phyloP scores from a whole-genome alignment of 192 early-diverging fungal species.

The Umbelopsis vinacea region DNA sequence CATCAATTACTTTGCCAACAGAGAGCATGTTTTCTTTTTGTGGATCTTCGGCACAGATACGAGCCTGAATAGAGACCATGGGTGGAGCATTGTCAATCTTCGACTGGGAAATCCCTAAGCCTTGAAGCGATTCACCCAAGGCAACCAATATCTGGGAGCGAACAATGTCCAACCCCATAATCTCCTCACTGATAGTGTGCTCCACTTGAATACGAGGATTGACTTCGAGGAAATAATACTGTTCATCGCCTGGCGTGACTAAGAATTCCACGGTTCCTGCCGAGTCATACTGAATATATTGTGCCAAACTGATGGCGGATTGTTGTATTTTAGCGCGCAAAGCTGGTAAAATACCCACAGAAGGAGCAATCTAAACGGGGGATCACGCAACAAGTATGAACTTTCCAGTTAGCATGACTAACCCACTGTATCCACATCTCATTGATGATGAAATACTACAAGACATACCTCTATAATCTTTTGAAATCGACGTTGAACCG shows the following conservation, averaged over 20 bases:
- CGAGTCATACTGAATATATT: slow-evolving; percentile 86
- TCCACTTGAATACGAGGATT: slow-evolving; percentile 95
- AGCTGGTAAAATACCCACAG: slow-evolving; percentile 67
- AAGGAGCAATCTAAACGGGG: slow-evolving; percentile 34
- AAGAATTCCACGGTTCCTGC: slow-evolving; percentile 98
- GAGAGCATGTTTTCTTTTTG: slow-evolving; percentile 47
- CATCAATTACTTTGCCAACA: slow-evolving; percentile 39
- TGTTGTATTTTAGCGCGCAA: slow-evolving; percentile 69
- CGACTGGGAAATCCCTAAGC: slow-evolving; percentile 62
- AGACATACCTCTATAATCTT: slow-evolving; percentile 90
- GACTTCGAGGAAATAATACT: slow-evolving; percentile 97
- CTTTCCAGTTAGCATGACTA: too few relatives aligned
- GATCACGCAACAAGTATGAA: too few relatives aligned
- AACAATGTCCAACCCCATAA: slow-evolving; percentile 87
- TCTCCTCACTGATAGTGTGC: slow-evolving; percentile 95
- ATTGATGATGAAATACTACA: too few relatives aligned
- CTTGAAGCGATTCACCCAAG: slow-evolving; percentile 24
- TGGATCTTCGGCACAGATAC: slow-evolving; percentile 96
- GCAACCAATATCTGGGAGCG: slow-evolving; percentile 48
- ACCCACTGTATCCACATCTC: too few relatives aligned
- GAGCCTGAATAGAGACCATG: slow-evolving; percentile 88
- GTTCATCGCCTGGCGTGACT: slow-evolving; percentile 72
- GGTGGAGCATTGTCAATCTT: slow-evolving; percentile 71
- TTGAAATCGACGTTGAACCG: slow-evolving; percentile 90
- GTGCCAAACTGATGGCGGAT: slow-evolving; percentile 85